A percentile compares a stretch with the other conserved stretches of the same genome.
These are phyloP conservation scores for Fusarium xyrophilum DNA, from an alignment of 2,329 filamentous ascomycete genomes.

Conservation along the genomic window DNA sequence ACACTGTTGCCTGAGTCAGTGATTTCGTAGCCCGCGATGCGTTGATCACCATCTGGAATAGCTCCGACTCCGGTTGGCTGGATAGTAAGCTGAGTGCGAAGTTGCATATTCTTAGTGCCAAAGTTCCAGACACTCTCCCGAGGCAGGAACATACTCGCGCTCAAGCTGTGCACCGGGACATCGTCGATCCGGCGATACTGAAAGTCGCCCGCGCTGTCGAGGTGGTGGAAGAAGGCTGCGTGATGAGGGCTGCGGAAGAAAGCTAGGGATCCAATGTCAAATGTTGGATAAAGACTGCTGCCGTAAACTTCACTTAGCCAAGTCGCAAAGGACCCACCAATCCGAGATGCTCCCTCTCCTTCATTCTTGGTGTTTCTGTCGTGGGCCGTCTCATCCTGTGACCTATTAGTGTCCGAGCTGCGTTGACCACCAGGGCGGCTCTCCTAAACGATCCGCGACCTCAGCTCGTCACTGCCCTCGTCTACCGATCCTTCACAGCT, in stretches of 20 bases:
- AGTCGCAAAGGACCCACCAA: conserved; percentile 43
- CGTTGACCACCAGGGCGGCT: conserved; percentile 26
- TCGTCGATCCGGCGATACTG: conserved; percentile 57
- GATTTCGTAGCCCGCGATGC: conserved; percentile 28
- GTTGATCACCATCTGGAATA: conserved; percentile 37
- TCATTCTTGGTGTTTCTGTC: conserved; percentile 13
- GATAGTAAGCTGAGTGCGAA: conserved; percentile 3
- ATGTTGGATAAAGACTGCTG: conserved; percentile 59
- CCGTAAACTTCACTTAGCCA: conserved; percentile 54
- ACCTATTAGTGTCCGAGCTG: conserved; percentile 19
- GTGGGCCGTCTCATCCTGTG: conserved; percentile 23
- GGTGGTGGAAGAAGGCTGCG: conserved; percentile 55
- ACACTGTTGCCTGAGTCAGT: conserved; percentile 13
- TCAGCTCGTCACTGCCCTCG: conserved; percentile 20
- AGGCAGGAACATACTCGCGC: conserved; percentile 60
- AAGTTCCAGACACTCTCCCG: conserved; percentile 60
- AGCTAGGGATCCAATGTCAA: conserved; percentile 60
- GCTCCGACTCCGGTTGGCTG: conserved; percentile 36
- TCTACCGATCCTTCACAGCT: conserved; percentile 8
- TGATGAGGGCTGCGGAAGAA: conserved; percentile 60
- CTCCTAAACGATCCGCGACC: conserved; percentile 34
- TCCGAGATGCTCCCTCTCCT: conserved; percentile 31
- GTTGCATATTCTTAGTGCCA: conserved; percentile 44
- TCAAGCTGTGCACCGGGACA: conserved; percentile 61
- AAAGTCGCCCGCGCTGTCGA: conserved; percentile 58